Evolutionary conservation across 2,329 filamentous ascomycete species (phyloP), one percentile per base, ranked within the genome.

Genomic region (Aspergillus sergii): DNA sequence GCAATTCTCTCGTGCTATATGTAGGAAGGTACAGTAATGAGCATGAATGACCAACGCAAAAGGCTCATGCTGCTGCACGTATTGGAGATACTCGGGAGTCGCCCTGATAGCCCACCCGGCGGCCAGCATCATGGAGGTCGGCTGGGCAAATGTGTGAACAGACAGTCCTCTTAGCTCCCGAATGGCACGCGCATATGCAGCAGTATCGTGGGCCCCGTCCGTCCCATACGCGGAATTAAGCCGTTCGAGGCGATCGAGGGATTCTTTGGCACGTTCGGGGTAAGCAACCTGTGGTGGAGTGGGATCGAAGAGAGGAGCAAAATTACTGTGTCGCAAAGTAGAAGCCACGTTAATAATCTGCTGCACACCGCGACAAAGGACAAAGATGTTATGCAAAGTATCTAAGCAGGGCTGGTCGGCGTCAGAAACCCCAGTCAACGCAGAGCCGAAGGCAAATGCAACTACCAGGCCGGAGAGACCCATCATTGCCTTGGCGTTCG

Each of bases 21-120:
- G 64, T 3, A 72, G 32, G 45, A 71, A 68, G 0, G 64, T 67
- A 23, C 70, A 71, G 43, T 69, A 72, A 58, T 72, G 68, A 4
- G 70, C 70, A 32, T 68, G 59, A 6, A 70, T 12, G 7, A 71
- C 69, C 30, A 72, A 48, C 1, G 70, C 61, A 32, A 72, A 51
- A 12, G 70, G 68, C 10, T 61, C 53, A 1, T 57, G 48, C 8
- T 16, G 30, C n/a, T 60, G 66, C 8, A 72, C 39, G 9, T 67
- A 61, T 5, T 65, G 57, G n/a, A 72, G 36, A 50, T 64, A 70
- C 1, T 62, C 57, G 12, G 61, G 54, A 1, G 66, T 26, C 2
- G 60, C 43, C 21, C 67, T 58, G 9, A 72, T 72, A 12, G 70
- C 68, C 68, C 67, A 71, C 0, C 69, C 70, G 9, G 12, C 70